Evolutionary conservation across 164 flowering plant genomes (phyloP).

Genomic region (Liquidambar formosana): DNA sequence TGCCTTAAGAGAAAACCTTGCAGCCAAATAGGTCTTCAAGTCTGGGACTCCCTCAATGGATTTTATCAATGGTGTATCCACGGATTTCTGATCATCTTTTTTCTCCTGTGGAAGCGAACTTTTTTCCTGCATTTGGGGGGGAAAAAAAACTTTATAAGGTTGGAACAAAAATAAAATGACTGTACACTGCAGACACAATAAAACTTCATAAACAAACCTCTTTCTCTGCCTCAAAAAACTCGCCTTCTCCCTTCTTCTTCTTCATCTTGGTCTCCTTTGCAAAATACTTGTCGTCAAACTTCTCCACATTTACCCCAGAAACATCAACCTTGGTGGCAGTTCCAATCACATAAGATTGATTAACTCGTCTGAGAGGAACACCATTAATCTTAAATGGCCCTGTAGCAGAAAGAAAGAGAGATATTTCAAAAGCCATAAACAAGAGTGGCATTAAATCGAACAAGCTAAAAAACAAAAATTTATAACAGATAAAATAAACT

Average conservation of each 20-base stretch:
- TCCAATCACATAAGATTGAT: slow-evolving; percentile 83
- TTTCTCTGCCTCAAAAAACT: slow-evolving; percentile 84
- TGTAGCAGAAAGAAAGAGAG: slow-evolving; percentile 10
- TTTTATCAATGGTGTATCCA: slow-evolving; percentile 54
- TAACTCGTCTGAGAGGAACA: slow-evolving; percentile 84
- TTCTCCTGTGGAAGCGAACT: slow-evolving; percentile 57
- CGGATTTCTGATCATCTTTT: slow-evolving; percentile 67
- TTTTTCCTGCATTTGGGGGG: slow-evolving; percentile 47
- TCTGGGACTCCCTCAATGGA: slow-evolving; percentile 62
- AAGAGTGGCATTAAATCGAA: too few species aligned
- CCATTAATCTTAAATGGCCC: slow-evolving; percentile 91
- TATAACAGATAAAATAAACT: too few species aligned
- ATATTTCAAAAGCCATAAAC: neutral
- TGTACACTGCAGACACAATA: neutral
- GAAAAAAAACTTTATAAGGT: neutral
- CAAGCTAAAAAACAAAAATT: too few species aligned
- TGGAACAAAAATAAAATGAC: neutral
- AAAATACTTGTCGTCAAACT: slow-evolving; percentile 84
- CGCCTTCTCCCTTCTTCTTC: slow-evolving; percentile 76
- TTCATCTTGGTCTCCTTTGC: slow-evolving; percentile 61
- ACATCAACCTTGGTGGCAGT: slow-evolving; percentile 95
- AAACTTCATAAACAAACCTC: slow-evolving; percentile 40
- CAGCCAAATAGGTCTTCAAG: slow-evolving; percentile 61
- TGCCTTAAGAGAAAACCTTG: slow-evolving; percentile 66
- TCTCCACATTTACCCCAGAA: slow-evolving; percentile 58